These are phyloP conservation scores for Edaphochlamys debaryana DNA, from an alignment of 139 green algal species.

Conservation along the genomic window DNA sequence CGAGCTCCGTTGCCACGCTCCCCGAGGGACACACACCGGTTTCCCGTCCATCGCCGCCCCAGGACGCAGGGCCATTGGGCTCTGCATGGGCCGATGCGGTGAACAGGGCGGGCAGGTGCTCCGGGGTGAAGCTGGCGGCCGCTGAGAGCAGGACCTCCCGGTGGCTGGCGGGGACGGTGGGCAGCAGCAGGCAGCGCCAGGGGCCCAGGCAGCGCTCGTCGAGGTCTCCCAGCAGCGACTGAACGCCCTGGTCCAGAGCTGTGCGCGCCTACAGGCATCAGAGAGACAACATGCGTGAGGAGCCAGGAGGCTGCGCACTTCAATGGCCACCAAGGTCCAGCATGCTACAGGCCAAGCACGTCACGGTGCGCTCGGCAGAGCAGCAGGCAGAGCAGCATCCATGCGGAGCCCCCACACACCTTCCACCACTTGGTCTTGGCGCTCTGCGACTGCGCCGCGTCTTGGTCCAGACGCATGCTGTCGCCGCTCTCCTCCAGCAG, in stretches of 20 bases:
- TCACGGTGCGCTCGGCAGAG: too few species aligned
- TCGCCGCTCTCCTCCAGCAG: slow-evolving; percentile 66
- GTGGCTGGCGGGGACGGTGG: not conserved
- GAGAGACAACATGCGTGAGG: too few species aligned
- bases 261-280: slow-evolving; percentile 52
- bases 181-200: slow-evolving; percentile 69
- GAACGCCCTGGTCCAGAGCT: slow-evolving; percentile 66
- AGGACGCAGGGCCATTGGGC: too few species aligned
- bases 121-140: slow-evolving; percentile 16
- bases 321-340: too few species aligned
- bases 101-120: slow-evolving; percentile 42
- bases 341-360: too few species aligned
- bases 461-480: slow-evolving; percentile 65
- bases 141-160: not conserved
- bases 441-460: slow-evolving; percentile 26
- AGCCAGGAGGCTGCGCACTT: not conserved
- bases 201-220: slow-evolving; percentile 72
- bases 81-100: too few species aligned
- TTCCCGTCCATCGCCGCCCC: too few species aligned
- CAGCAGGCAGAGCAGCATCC: too few species aligned
- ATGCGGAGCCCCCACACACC: too few species aligned
- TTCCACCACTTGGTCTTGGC: slow-evolving; percentile 58
- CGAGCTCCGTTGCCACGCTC: not conserved
- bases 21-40: too few species aligned
- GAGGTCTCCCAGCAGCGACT: slow-evolving; percentile 61